phyloP scores from a whole-genome alignment of 257 asterid species.

The Ehretia macrophylla region DNA sequence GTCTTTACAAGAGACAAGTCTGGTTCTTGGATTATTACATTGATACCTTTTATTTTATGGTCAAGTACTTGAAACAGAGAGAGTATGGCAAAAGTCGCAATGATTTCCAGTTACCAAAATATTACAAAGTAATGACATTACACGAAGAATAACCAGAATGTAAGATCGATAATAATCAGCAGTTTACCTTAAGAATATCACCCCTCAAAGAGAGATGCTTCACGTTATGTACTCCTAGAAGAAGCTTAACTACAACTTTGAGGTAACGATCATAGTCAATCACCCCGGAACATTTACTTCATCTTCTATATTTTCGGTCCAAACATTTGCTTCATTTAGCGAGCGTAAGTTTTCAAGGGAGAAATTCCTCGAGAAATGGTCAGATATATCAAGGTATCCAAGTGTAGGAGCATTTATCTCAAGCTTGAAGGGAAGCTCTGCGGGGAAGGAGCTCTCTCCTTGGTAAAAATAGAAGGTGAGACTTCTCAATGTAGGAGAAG shows the following conservation, averaged over 20 bases:
- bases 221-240: not conserved
- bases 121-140: too few species aligned
- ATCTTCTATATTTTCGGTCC: not conserved
- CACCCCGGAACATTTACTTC: too few species aligned
- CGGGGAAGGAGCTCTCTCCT: not conserved
- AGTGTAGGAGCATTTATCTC: conserved; percentile 1
- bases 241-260: not conserved
- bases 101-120: too few species aligned
- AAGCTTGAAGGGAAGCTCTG: too few species aligned
- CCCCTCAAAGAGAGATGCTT: not conserved
- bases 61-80: too few species aligned
- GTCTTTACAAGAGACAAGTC: too few species aligned
- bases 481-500: not conserved
- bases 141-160: too few species aligned
- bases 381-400: not conserved
- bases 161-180: not conserved
- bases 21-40: too few species aligned
- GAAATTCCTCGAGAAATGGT: not conserved
- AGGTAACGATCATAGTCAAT: not conserved
- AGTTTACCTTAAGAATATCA: not conserved
- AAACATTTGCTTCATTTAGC: not conserved
- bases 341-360: not conserved
- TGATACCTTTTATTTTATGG: too few species aligned
- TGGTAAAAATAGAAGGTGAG: not conserved
- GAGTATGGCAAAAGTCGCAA: too few species aligned